These are phyloP conservation scores for Blastocystis sp. DNA, from an alignment of 352 stramenopile genomes.

Conservation along the genomic window DNA sequence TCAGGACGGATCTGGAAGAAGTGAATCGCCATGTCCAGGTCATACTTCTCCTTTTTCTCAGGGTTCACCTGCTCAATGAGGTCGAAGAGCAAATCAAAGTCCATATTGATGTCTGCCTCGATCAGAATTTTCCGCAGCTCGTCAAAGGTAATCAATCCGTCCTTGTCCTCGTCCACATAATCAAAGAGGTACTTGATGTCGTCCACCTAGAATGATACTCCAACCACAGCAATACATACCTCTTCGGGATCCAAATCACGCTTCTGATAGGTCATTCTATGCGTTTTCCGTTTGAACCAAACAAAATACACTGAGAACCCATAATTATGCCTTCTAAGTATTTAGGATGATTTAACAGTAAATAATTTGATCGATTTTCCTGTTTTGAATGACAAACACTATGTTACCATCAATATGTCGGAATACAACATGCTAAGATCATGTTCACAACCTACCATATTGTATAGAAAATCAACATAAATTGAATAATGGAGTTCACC, in stretches of 20 bases:
- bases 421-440: no score
- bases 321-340: no score
- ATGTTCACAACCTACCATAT: no score
- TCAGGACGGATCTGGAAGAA: slow-evolving; percentile 23
- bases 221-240: not conserved
- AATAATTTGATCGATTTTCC: no score
- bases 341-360: no score
- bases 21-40: slow-evolving; percentile 2
- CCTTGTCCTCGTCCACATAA: slow-evolving; percentile 41
- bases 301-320: no score
- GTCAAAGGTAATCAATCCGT: slow-evolving; percentile 32
- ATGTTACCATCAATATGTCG: no score
- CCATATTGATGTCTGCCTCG: slow-evolving; percentile 22
- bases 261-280: not conserved
- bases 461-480: no score
- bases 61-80: not conserved
- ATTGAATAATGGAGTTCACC: no score
- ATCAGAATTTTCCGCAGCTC: slow-evolving; percentile 26
- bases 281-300: no score
- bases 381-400: no score
- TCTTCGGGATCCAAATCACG: slow-evolving; percentile 1
- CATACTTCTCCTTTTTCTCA: slow-evolving; percentile 2
- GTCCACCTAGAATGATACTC: not conserved
- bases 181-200: slow-evolving; percentile 33
- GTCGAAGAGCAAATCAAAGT: not conserved